These are phyloP conservation scores for Persicaria tinctoria DNA, from an alignment of 148 eudicot genomes.

Conservation along the genomic window DNA sequence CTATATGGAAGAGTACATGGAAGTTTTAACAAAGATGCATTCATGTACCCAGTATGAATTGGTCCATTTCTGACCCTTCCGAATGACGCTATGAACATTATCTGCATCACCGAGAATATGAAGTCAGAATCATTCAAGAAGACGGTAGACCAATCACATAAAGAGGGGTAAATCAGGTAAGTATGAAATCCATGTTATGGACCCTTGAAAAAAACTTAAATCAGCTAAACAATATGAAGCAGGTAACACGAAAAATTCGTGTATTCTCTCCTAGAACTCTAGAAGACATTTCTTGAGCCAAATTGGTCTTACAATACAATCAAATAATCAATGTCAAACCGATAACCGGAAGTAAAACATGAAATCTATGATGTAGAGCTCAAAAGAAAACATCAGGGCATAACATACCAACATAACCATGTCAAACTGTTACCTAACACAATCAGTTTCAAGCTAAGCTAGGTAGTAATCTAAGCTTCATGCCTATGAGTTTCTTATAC, in stretches of 20 bases:
- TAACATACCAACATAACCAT: neutral
- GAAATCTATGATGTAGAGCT: neutral
- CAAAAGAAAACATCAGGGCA: neutral
- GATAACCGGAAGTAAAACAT: neutral
- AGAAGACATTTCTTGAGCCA: neutral
- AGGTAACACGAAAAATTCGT: neutral
- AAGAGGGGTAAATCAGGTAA: neutral
- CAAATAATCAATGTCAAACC: neutral
- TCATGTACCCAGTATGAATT: slow-evolving; percentile 67
- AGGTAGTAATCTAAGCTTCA: neutral
- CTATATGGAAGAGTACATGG: neutral
- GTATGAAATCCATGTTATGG: neutral
- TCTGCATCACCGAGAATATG: slow-evolving; percentile 29
- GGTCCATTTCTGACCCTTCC: slow-evolving; percentile 57
- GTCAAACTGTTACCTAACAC: neutral
- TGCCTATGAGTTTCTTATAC: neutral
- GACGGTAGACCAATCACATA: neutral
- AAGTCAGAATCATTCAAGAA: neutral
- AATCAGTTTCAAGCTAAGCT: neutral
- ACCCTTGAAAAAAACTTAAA: neutral
- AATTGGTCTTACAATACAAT: neutral
- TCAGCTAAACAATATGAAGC: neutral
- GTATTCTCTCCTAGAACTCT: neutral
- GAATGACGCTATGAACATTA: slow-evolving; percentile 69
- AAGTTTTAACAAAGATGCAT: neutral